These are phyloP conservation scores for Beauveria medogensis DNA, from an alignment of 2,329 filamentous ascomycete species.

Conservation along the genomic window DNA sequence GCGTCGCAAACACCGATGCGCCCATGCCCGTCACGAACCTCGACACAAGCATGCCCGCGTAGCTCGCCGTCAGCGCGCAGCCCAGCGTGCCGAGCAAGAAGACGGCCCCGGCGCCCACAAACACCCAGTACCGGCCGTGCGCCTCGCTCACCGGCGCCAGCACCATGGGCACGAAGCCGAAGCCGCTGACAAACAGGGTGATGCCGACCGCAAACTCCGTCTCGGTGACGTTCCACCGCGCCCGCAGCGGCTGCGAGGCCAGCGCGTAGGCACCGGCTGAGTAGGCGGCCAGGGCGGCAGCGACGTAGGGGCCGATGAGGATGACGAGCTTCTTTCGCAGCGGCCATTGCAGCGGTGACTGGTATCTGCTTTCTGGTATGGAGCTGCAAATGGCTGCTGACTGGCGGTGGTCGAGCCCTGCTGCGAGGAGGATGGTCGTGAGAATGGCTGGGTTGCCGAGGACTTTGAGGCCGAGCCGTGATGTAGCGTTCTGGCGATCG, in stretches of 20 bases:
- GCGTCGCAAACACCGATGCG: slow-evolving; percentile 71
- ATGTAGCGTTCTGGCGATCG: neutral
- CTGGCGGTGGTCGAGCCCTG: neutral
- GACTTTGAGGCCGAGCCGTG: neutral
- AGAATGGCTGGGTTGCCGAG: neutral
- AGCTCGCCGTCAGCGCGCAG: slow-evolving; percentile 61
- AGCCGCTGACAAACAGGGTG: slow-evolving; percentile 74
- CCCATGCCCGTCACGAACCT: slow-evolving; percentile 71
- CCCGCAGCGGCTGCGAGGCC: slow-evolving; percentile 54
- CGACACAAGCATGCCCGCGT: slow-evolving; percentile 65
- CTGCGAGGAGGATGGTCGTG: neutral
- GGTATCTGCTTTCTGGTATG: no score
- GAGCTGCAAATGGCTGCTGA: neutral
- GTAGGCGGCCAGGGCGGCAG: slow-evolving; percentile 71
- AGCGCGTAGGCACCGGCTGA: slow-evolving; percentile 74
- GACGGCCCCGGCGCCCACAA: slow-evolving; percentile 63
- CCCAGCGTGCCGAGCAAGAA: slow-evolving; percentile 65
- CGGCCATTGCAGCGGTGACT: neutral
- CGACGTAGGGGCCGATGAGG: slow-evolving; percentile 65
- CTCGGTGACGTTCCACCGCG: slow-evolving; percentile 55
- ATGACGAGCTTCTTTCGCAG: slow-evolving; percentile 55
- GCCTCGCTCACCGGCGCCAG: slow-evolving; percentile 83
- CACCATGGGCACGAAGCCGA: slow-evolving; percentile 77
- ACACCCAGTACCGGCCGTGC: slow-evolving; percentile 77
- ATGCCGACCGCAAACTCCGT: slow-evolving; percentile 61